Conservation (phyloP, 805 yeast species). For the Cyberlindnera veronae region DNA sequence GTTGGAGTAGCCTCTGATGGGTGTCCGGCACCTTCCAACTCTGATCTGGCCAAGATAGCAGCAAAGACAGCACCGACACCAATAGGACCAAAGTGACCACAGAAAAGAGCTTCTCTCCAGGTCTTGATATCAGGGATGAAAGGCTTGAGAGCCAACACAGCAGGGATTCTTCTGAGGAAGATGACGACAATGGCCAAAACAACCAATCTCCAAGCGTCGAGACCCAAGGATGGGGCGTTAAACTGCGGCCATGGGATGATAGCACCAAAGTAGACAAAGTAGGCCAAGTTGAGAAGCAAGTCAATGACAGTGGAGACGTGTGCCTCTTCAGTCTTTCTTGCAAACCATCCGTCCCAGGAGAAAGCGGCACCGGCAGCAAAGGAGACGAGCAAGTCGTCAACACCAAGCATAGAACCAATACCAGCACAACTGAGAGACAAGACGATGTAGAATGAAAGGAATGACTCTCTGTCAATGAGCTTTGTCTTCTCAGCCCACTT, state of each 20-base stretch:
- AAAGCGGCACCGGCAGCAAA: constrained; percentile 94
- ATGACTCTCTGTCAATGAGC: constrained; percentile 84
- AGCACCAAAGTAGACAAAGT: constrained; percentile 87
- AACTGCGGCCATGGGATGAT: constrained; percentile 85
- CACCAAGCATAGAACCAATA: constrained; percentile 81
- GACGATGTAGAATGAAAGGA: constrained; percentile 78
- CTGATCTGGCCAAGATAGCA: constrained; percentile 71
- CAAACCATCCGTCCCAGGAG: constrained; percentile 91
- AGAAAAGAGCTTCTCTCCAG: constrained; percentile 92
- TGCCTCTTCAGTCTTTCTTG: constrained; percentile 75
- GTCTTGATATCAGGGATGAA: constrained; percentile 82
- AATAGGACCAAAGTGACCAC: constrained; percentile 95
- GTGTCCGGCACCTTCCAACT: constrained; percentile 50
- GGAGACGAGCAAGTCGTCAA: constrained; percentile 83
- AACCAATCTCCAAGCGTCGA: constrained; percentile 75
- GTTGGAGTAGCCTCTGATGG: constrained; percentile 57
- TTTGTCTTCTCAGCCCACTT: constrained; percentile 66
- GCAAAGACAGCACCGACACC: constrained; percentile 89
- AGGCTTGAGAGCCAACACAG: constrained; percentile 69
- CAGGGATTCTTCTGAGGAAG: constrained; percentile 78
- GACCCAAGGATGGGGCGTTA: constrained; percentile 58
- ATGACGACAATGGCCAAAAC: constrained; percentile 71
- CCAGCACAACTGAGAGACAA: constrained; percentile 86
- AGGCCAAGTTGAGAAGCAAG: constrained; percentile 74
- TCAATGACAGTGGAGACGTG: constrained; percentile 91